Evolutionary conservation across 257 asterid genomes (phyloP).

Genomic region (Ocimum tenuiflorum): DNA sequence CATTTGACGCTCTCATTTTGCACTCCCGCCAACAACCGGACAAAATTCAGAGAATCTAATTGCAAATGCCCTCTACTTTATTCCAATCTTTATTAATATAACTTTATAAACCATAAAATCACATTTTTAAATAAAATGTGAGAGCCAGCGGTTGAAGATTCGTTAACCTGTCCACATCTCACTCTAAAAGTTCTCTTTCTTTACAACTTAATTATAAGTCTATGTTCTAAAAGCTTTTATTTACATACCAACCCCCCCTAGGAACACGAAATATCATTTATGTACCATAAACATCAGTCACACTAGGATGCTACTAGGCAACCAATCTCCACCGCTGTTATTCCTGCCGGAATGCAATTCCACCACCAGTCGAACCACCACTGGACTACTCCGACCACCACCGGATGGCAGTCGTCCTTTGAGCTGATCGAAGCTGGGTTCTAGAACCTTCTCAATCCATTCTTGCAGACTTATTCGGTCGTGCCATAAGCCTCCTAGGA

Average conservation of each 20-base stretch:
- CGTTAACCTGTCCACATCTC: constrained; percentile 37
- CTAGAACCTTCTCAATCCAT: constrained; percentile 59
- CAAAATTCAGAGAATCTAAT: not conserved
- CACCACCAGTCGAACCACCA: constrained; percentile 47
- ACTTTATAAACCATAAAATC: not conserved
- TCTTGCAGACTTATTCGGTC: constrained; percentile 48
- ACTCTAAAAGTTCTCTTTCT: constrained; percentile 27
- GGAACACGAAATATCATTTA: constrained; percentile 15
- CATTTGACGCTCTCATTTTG: not conserved
- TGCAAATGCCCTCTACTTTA: constrained; percentile 17
- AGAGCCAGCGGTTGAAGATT: constrained; percentile 34
- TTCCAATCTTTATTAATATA: not conserved
- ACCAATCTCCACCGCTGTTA: constrained; percentile 39
- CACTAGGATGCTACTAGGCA: constrained; percentile 59
- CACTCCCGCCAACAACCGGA: constrained; percentile 12
- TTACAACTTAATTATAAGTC: constrained; percentile 5
- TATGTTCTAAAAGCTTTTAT: constrained; percentile 21
- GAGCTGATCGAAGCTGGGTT: constrained; percentile 51
- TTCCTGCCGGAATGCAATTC: constrained; percentile 34
- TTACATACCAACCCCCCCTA: constrained; percentile 39
- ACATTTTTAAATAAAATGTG: constrained; percentile 19
- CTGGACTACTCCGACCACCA: constrained; percentile 1
- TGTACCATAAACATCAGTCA: constrained; percentile 18
- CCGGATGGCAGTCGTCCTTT: constrained; percentile 29
- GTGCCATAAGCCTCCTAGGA: constrained; percentile 69